phyloP scores from a whole-genome alignment of 2,329 filamentous ascomycete genomes.

The Ploettnerulaceae sp. region DNA sequence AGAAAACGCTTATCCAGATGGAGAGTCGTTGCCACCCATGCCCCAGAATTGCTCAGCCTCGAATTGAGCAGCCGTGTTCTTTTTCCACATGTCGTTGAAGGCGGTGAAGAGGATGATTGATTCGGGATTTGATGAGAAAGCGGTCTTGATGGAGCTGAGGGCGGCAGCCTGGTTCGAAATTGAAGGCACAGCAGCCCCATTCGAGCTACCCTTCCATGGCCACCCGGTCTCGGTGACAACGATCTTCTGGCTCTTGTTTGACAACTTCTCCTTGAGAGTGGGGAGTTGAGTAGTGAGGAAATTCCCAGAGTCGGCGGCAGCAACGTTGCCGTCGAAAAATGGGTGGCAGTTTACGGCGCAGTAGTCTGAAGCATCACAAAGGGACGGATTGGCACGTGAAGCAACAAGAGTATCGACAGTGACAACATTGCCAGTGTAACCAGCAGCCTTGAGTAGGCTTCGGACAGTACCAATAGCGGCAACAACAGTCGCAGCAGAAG shows the following conservation, averaged over 20 bases:
- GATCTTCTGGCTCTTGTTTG: slow-evolving; percentile 49
- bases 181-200: slow-evolving; percentile 65
- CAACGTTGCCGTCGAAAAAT: slow-evolving; percentile 68
- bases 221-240: slow-evolving; percentile 82
- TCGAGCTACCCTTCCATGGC: slow-evolving; percentile 64
- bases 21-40: slow-evolving; percentile 38
- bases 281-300: slow-evolving; percentile 59
- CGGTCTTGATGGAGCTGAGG: slow-evolving; percentile 56
- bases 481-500: slow-evolving; percentile 50
- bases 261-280: slow-evolving; percentile 40
- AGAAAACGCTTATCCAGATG: slow-evolving; percentile 23
- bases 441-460: slow-evolving; percentile 50
- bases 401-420: slow-evolving; percentile 75
- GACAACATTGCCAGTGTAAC: slow-evolving; percentile 69
- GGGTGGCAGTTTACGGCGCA: slow-evolving; percentile 78
- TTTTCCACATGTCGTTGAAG: slow-evolving; percentile 78
- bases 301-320: slow-evolving; percentile 55
- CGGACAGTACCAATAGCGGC: slow-evolving; percentile 55
- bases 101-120: slow-evolving; percentile 71
- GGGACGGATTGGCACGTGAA: slow-evolving; percentile 57
- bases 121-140: slow-evolving; percentile 47
- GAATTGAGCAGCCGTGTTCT: slow-evolving; percentile 55
- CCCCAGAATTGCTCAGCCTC: slow-evolving; percentile 77
- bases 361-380: slow-evolving; percentile 72
- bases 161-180: slow-evolving; percentile 61